Conservation (phyloP, 352 stramenopile genomes). For the Globisporangium echinulatum region DNA sequence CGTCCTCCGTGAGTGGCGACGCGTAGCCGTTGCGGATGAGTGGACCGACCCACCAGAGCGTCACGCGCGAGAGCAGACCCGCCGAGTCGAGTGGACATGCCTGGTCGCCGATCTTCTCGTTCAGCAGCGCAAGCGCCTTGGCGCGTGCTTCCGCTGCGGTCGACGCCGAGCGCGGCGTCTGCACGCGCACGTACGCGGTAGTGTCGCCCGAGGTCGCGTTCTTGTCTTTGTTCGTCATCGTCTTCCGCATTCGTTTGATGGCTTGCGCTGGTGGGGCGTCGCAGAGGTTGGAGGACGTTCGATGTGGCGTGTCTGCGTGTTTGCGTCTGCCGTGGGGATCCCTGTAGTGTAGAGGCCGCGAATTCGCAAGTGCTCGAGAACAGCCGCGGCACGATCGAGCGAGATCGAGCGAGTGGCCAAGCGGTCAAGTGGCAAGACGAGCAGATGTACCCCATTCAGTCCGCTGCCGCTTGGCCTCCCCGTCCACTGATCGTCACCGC, state of each 20-base stretch:
- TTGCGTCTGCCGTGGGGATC: no score
- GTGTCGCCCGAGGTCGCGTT: not conserved
- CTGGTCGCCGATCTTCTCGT: not conserved
- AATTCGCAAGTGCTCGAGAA: not conserved
- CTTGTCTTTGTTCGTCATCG: not conserved
- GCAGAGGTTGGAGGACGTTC: no score
- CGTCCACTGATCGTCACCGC: no score
- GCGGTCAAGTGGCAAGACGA: no score
- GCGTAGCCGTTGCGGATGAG: no score
- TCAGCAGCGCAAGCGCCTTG: not conserved
- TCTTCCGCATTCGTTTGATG: not conserved
- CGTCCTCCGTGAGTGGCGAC: no score
- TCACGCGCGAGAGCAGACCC: slow-evolving; percentile 14
- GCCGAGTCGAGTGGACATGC: slow-evolving; percentile 17
- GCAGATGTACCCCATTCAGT: no score
- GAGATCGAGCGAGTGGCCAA: no score
- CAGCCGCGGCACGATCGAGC: no score
- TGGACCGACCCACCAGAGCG: slow-evolving; percentile 23
- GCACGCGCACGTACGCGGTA: slow-evolving; percentile 6
- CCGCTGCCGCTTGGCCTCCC: no score
- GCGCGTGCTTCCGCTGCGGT: not conserved
- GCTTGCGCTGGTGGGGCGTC: not conserved
- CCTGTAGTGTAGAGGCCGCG: not conserved
- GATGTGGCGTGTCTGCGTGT: no score
- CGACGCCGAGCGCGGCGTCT: slow-evolving; percentile 7